These are phyloP conservation scores for Curvularia spicifera DNA, from an alignment of 2,329 filamentous ascomycete genomes.

Conservation along the genomic window DNA sequence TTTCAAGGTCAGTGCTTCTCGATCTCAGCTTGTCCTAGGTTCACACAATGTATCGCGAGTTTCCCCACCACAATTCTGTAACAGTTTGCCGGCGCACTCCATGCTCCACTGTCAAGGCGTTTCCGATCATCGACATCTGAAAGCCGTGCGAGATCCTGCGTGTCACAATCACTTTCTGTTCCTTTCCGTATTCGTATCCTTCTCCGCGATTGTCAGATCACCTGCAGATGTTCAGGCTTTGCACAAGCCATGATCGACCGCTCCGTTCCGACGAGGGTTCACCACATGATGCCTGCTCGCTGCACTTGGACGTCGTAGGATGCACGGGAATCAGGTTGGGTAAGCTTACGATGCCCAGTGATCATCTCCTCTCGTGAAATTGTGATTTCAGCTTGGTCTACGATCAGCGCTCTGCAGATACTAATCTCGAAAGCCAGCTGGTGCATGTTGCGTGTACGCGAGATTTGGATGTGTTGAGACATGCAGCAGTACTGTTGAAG, in stretches of 20 bases:
- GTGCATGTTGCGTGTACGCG: too few species aligned
- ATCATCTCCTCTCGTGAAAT: not conserved
- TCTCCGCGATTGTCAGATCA: not conserved
- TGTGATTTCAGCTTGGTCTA: not conserved
- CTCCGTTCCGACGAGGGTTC: conserved; percentile 1
- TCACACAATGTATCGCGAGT: not conserved
- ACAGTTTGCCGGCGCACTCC: not conserved
- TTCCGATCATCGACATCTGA: not conserved
- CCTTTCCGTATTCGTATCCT: not conserved
- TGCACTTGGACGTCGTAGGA: not conserved
- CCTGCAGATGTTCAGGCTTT: not conserved
- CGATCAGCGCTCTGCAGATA: not conserved
- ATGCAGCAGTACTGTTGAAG: not conserved
- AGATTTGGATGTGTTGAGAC: not conserved
- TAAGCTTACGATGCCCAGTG: not conserved
- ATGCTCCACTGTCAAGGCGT: not conserved
- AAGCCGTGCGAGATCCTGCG: not conserved
- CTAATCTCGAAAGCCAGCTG: not conserved
- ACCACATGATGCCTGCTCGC: not conserved
- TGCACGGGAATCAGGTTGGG: not conserved
- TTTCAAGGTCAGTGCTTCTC: conserved; percentile 2
- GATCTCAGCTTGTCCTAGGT: conserved; percentile 8
- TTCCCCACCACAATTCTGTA: not conserved
- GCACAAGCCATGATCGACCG: conserved; percentile 1
- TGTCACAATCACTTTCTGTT: not conserved